Percentiles rank a stretch among this genome's conserved stretches.
These are phyloP conservation scores for Chaetomium sp. DNA, from an alignment of 2,329 filamentous ascomycete species.

Conservation along the genomic window DNA sequence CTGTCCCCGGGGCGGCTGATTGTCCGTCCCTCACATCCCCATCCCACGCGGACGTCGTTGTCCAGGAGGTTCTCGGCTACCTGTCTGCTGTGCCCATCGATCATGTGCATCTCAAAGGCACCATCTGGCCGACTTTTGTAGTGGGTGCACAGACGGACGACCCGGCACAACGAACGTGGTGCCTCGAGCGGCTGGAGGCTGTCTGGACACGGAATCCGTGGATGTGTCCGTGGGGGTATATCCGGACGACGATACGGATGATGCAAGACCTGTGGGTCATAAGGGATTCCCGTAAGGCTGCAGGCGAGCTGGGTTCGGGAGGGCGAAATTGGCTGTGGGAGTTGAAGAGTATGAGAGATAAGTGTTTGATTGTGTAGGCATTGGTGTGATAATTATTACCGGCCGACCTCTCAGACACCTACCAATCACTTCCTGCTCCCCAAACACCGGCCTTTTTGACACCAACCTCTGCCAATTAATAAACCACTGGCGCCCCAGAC, in stretches of 20 bases:
- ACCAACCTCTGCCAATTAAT: no score
- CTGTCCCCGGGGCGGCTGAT: constrained; percentile 16
- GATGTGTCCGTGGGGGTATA: constrained; percentile 43
- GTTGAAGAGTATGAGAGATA: constrained; percentile 36
- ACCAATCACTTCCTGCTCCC: no score
- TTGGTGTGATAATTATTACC: neutral
- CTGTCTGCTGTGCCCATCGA: constrained; percentile 41
- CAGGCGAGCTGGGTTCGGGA: constrained; percentile 4
- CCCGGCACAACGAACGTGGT: constrained; percentile 39
- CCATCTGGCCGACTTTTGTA: constrained; percentile 51
- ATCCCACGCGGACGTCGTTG: constrained; percentile 30
- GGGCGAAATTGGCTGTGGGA: constrained; percentile 38
- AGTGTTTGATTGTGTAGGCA: constrained; percentile 37
- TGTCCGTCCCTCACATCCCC: constrained; percentile 19
- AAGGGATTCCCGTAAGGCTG: constrained; percentile 25
- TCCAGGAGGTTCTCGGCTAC: constrained; percentile 40
- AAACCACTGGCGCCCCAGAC: no score
- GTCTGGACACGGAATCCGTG: constrained; percentile 32
- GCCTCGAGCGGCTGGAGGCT: constrained; percentile 36
- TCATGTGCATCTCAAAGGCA: constrained; percentile 50
- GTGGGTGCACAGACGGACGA: constrained; percentile 46
- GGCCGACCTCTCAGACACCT: no score
- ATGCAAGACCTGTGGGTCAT: constrained; percentile 38
- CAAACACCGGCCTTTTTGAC: no score
- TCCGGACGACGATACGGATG: constrained; percentile 41